Evolutionary conservation across 345 rosid species (phyloP), one percentile per base, ranked within the genome.

Genomic region (Geranium rotundifolium): DNA sequence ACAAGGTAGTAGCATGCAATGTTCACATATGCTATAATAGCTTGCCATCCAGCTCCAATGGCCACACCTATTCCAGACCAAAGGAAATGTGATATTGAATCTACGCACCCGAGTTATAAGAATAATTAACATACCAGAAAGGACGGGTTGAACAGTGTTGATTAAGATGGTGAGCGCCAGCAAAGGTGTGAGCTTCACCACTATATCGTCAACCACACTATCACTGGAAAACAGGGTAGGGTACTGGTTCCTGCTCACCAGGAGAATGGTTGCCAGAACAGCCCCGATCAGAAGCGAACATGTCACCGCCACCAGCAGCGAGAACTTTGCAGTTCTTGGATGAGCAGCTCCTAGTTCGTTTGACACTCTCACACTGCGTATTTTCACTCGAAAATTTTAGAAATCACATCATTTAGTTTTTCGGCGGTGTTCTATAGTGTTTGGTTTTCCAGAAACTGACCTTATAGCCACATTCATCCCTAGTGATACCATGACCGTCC

Each of bases 401-500:
- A 31, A 31, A 31, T 31, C 37, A 31, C 4, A n/a, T n/a, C n/a
- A n/a, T n/a, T n/a, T 31, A 7, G 7, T 3, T 31, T 3, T 31
- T 31, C 3, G 37, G 4, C 7, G 3, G 37, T 31, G 37, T 31
- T 31, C 7, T 31, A 7, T 7, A 31, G 37, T 2, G 37, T 31
- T 10, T 29, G n/a, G 7, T 7, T 30, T 23, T 29, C 19, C 17
- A 69, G 37, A 7, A 54, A 65, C 65, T 64, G 60, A 85, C 96
- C 96, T 88, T 49, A 84, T 73, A 20, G 97, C 90, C 16, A 86
- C 81, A 71, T 88, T 85, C 75, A 85, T 77, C 65, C 97, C 97
- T 4, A 84, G 0, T 1, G 91, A 77, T n/a, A 77, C 68, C 96
- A 86, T 91, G 16, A 85, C 19, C 0, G 90, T 65, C 95, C 96